Evolutionary conservation across 192 early-diverging fungal genomes (phyloP).

Genomic region (Endogone sp.): DNA sequence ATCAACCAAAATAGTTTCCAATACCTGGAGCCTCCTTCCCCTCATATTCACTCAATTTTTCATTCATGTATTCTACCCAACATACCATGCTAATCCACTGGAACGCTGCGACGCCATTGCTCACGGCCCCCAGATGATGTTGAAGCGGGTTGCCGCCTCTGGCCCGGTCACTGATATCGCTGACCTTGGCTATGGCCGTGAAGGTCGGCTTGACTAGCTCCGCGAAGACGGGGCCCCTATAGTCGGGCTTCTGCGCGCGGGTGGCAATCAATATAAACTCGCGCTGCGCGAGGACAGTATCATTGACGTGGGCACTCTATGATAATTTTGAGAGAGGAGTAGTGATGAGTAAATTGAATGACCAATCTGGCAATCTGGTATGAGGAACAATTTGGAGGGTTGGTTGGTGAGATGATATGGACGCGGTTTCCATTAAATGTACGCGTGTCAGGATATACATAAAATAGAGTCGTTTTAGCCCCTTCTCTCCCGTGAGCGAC

Average conservation of each 20-base stretch:
- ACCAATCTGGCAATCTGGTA: too few species aligned
- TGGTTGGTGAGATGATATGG: too few species aligned
- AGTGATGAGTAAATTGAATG: slow-evolving; percentile 35
- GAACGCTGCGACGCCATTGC: slow-evolving; percentile 86
- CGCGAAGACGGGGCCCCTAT: slow-evolving; percentile 49
- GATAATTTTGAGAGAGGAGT: neutral
- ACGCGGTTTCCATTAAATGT: too few species aligned
- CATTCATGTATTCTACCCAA: slow-evolving; percentile 9
- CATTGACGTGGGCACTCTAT: slow-evolving; percentile 54
- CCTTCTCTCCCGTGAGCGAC: too few species aligned
- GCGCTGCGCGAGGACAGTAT: slow-evolving; percentile 66
- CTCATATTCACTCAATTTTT: neutral
- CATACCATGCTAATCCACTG: slow-evolving; percentile 89
- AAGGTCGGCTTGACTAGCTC: slow-evolving; percentile 69
- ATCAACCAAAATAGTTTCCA: too few species aligned
- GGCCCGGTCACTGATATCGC: slow-evolving; percentile 75
- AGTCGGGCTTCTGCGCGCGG: slow-evolving; percentile 71
- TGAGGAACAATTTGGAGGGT: too few species aligned
- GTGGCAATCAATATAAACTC: slow-evolving; percentile 73
- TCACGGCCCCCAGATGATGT: slow-evolving; percentile 81
- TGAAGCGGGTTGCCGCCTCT: slow-evolving; percentile 66
- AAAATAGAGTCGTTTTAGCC: too few species aligned
- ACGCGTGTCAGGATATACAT: too few species aligned
- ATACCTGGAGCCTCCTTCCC: neutral
- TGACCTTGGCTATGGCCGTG: slow-evolving; percentile 57